These are phyloP conservation scores for Triticum dicoccoides DNA, from an alignment of 176 grass and related monocot genomes.

Conservation along the genomic window DNA sequence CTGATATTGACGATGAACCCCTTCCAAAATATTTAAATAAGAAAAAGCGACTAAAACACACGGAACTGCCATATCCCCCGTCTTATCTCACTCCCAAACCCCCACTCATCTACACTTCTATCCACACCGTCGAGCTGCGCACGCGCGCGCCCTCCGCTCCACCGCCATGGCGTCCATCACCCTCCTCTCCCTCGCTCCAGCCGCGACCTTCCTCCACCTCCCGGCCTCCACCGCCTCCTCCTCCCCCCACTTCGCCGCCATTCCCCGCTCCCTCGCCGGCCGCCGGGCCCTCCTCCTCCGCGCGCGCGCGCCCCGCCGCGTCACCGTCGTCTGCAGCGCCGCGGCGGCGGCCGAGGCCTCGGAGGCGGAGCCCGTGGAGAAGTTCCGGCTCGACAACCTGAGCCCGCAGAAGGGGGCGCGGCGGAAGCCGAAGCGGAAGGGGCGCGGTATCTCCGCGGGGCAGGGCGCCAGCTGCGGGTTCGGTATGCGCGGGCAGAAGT, in stretches of 20 bases:
- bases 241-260: conserved; percentile 20
- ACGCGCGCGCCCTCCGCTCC: not conserved
- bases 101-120: conserved; percentile 24
- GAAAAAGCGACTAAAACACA: not conserved
- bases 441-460: conserved; percentile 82
- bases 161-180: conserved; percentile 54
- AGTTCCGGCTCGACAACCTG: conserved; percentile 84
- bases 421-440: conserved; percentile 70
- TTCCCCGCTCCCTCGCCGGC: conserved; percentile 7
- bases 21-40: not conserved
- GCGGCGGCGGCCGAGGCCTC: conserved; percentile 24
- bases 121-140: conserved; percentile 29
- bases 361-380: conserved; percentile 22
- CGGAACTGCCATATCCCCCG: not conserved
- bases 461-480: conserved; percentile 96
- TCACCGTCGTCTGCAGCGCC: conserved; percentile 42
- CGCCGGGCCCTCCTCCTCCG: not conserved
- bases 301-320: conserved; percentile 18
- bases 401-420: conserved; percentile 74
- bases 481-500: conserved; percentile 95
- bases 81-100: conserved; percentile 20
- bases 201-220: conserved; percentile 35
- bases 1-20: not conserved
- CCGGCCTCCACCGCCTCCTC: conserved; percentile 15
- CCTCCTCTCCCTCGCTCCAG: conserved; percentile 41